Conservation (phyloP, 2,329 filamentous ascomycete genomes). For the Apiospora marii region DNA sequence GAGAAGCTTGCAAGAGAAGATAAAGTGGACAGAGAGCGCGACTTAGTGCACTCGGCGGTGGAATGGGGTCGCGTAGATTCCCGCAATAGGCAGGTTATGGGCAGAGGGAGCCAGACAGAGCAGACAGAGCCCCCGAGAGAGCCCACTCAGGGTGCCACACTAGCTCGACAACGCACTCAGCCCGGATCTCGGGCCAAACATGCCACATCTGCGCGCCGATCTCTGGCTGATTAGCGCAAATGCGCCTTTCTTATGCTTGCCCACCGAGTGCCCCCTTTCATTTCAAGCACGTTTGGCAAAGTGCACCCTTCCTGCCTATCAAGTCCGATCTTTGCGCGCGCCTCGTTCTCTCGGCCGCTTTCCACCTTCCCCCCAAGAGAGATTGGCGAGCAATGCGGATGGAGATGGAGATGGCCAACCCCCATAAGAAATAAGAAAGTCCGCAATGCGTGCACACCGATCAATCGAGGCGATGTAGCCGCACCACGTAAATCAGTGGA, state of each 20-base stretch:
- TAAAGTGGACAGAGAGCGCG: not conserved
- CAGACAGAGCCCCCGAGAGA: not conserved
- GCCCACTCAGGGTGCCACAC: not conserved
- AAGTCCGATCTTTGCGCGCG: not conserved
- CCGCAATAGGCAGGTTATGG: conserved; percentile 25
- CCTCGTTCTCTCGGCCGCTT: not conserved
- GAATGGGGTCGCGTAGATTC: conserved; percentile 17
- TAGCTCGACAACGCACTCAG: not conserved
- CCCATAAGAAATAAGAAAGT: not conserved
- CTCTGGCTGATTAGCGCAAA: not conserved
- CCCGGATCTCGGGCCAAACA: too few relatives aligned
- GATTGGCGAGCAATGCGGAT: conserved; percentile 13
- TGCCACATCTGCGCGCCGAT: not conserved
- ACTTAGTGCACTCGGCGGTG: conserved; percentile 9
- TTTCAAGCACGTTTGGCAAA: not conserved
- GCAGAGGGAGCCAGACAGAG: not conserved
- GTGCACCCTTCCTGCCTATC: not conserved
- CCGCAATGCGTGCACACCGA: not conserved
- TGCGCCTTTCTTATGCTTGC: not conserved
- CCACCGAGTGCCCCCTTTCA: not conserved
- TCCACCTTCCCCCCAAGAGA: not conserved
- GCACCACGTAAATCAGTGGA: not conserved
- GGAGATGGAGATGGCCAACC: not conserved
- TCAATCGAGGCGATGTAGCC: not conserved
- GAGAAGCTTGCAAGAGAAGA: not conserved